These are phyloP conservation scores for Xerocomus spinulosus DNA, from an alignment of 768 basidiomycete species.

Conservation along the genomic window DNA sequence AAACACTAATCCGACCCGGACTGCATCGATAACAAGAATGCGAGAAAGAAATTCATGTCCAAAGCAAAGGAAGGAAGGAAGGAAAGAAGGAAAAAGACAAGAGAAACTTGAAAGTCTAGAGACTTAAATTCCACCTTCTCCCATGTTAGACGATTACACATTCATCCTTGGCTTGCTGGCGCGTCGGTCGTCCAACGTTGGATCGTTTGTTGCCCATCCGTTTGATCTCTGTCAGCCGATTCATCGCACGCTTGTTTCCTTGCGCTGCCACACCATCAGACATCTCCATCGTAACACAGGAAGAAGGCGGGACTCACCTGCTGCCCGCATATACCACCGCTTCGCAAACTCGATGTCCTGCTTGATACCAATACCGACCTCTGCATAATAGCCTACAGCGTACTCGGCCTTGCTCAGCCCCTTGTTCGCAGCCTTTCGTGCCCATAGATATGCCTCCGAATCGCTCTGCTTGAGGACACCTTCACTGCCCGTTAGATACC, in stretches of 20 bases:
- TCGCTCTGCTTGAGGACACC: constrained; percentile 97
- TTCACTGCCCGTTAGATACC: constrained; percentile 96
- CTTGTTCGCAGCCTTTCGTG: constrained; percentile 92
- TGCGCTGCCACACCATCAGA: constrained; percentile 56
- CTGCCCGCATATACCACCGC: constrained; percentile 98
- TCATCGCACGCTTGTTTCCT: constrained; percentile 98
- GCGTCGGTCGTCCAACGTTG: constrained; percentile 79
- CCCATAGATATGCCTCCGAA: constrained; percentile 98
- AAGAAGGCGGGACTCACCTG: constrained; percentile 80
- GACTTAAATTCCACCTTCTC: constrained; percentile 9
- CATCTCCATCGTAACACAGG: neutral
- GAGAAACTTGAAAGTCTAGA: no score
- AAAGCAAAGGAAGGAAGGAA: constrained; percentile 1
- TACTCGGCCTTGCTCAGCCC: constrained; percentile 97
- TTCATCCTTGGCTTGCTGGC: constrained; percentile 91
- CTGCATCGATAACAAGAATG: constrained; percentile 17
- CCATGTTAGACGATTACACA: constrained; percentile 67
- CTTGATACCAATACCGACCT: constrained; percentile 96
- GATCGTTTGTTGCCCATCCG: constrained; percentile 76
- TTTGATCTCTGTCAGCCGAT: constrained; percentile 91
- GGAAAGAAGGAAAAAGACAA: neutral
- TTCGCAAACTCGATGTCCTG: constrained; percentile 95
- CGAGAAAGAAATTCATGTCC: neutral
- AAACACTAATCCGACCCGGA: neutral
- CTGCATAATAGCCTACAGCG: constrained; percentile 97